Evolutionary conservation across 2,329 filamentous ascomycete species (phyloP).

Genomic region (Botryotinia globosa): DNA sequence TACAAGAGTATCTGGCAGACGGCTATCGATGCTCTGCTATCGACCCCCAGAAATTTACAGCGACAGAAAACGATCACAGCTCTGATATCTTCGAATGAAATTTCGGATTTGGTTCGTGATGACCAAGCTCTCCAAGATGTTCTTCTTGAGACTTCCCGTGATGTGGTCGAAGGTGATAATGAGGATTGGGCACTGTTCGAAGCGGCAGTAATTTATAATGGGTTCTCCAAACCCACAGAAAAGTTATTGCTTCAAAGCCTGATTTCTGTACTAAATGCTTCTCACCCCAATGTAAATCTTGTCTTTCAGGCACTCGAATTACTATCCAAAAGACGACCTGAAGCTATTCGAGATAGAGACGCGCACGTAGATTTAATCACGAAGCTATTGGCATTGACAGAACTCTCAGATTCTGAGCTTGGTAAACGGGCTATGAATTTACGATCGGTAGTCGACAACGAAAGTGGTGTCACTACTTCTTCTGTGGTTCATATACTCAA

Average conservation of each 20-base stretch:
- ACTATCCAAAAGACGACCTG: slow-evolving; percentile 46
- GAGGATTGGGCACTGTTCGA: slow-evolving; percentile 49
- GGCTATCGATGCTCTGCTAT: slow-evolving; percentile 46
- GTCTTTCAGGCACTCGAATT: slow-evolving; percentile 49
- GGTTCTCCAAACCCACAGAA: slow-evolving; percentile 33
- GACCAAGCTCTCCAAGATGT: slow-evolving; percentile 47
- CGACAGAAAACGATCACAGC: slow-evolving; percentile 42
- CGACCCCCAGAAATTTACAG: slow-evolving; percentile 32
- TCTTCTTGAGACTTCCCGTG: slow-evolving; percentile 44
- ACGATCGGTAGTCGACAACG: slow-evolving; percentile 44
- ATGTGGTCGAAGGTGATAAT: slow-evolving; percentile 40
- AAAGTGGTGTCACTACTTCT: slow-evolving; percentile 28
- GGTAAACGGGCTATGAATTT: slow-evolving; percentile 37
- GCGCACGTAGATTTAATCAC: slow-evolving; percentile 51
- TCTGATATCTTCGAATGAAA: slow-evolving; percentile 48
- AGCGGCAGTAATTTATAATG: slow-evolving; percentile 43
- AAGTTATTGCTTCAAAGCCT: slow-evolving; percentile 37
- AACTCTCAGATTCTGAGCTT: slow-evolving; percentile 44
- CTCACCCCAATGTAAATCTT: slow-evolving; percentile 29
- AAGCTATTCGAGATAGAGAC: slow-evolving; percentile 47
- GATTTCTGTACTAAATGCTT: slow-evolving; percentile 30
- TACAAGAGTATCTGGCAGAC: slow-evolving; percentile 32
- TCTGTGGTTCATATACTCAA: slow-evolving; percentile 53
- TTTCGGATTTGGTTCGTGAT: slow-evolving; percentile 41
- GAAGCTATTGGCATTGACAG: slow-evolving; percentile 53